Conservation (phyloP, 371 early-diverging fungal species). For the Rhizopus arrhizus region DNA sequence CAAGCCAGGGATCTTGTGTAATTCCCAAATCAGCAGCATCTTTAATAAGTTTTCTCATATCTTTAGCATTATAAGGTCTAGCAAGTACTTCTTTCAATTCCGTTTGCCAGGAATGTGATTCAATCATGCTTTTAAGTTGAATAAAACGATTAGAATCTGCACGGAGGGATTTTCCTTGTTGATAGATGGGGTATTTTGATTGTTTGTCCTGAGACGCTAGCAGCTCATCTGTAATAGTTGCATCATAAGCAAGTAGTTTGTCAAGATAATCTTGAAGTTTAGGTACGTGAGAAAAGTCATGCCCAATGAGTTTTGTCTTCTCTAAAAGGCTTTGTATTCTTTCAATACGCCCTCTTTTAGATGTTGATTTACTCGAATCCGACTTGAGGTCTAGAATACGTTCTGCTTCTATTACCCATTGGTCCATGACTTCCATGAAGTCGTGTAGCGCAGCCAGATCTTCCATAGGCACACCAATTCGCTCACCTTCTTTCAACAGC, state of each 20-base stretch:
- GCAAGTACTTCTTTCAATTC: not conserved
- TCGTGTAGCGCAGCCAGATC: constrained; percentile 47
- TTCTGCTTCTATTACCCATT: constrained; percentile 54
- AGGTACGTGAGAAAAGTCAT: constrained; percentile 5
- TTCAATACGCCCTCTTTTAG: constrained; percentile 7
- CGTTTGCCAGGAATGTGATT: constrained; percentile 17
- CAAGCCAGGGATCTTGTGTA: not conserved
- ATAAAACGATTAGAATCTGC: constrained; percentile 17
- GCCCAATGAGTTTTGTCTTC: constrained; percentile 12
- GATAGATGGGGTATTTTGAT: constrained; percentile 1
- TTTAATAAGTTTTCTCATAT: constrained; percentile 18
- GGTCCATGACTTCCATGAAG: constrained; percentile 50
- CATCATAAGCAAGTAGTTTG: constrained; percentile 1
- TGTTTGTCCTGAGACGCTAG: not conserved
- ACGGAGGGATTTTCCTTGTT: constrained; percentile 6
- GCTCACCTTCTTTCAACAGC: constrained; percentile 54
- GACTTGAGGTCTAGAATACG: constrained; percentile 31
- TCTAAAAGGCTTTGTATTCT: constrained; percentile 8
- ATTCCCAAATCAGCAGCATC: constrained; percentile 19
- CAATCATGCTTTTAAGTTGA: constrained; percentile 3
- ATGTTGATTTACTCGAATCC: constrained; percentile 3
- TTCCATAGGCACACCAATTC: constrained; percentile 29
- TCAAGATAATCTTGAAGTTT: constrained; percentile 9
- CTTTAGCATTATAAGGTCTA: constrained; percentile 9
- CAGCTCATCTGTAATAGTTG: constrained; percentile 4